These are phyloP conservation scores for Fusarium virguliforme DNA, from an alignment of 2,329 filamentous ascomycete species.

Conservation along the genomic window DNA sequence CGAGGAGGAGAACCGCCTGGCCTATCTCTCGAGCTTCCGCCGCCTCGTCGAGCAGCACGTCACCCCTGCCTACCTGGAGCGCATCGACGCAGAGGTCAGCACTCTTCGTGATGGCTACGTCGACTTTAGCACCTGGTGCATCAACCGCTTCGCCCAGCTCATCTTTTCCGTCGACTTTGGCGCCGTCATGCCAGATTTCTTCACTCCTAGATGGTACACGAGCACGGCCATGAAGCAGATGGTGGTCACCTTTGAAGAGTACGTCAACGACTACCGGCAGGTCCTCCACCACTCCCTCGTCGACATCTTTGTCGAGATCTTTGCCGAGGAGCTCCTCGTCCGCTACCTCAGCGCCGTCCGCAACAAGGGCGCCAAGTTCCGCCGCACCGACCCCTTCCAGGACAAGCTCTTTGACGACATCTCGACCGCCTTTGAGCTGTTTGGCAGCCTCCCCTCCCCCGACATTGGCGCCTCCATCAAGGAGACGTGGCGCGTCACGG, in stretches of 20 bases:
- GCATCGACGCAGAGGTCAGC: constrained; percentile 80
- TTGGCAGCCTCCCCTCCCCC: constrained; percentile 78
- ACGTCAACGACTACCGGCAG: constrained; percentile 87
- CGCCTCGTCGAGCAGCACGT: constrained; percentile 87
- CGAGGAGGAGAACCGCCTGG: constrained; percentile 80
- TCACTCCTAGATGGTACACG: constrained; percentile 91
- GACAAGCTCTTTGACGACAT: constrained; percentile 97
- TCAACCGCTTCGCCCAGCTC: constrained; percentile 86
- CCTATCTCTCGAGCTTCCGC: constrained; percentile 89
- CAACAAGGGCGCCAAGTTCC: constrained; percentile 93
- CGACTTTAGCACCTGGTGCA: constrained; percentile 93
- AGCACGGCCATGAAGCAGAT: constrained; percentile 93
- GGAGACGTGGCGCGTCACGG: constrained; percentile 92
- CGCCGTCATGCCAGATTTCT: constrained; percentile 87
- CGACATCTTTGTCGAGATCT: constrained; percentile 93
- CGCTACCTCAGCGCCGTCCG: constrained; percentile 87
- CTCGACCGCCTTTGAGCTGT: constrained; percentile 90
- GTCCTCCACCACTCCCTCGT: constrained; percentile 89
- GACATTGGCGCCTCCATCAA: constrained; percentile 84
- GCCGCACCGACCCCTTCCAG: constrained; percentile 86
- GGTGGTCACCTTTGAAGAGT: constrained; percentile 95
- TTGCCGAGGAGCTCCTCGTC: constrained; percentile 91
- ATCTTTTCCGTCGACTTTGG: constrained; percentile 94
- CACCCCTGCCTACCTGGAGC: constrained; percentile 83
- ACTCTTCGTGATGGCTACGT: constrained; percentile 91